Base-by-base conservation (phyloP, 306 rosid species). In the Trichosanthes truncata region DNA sequence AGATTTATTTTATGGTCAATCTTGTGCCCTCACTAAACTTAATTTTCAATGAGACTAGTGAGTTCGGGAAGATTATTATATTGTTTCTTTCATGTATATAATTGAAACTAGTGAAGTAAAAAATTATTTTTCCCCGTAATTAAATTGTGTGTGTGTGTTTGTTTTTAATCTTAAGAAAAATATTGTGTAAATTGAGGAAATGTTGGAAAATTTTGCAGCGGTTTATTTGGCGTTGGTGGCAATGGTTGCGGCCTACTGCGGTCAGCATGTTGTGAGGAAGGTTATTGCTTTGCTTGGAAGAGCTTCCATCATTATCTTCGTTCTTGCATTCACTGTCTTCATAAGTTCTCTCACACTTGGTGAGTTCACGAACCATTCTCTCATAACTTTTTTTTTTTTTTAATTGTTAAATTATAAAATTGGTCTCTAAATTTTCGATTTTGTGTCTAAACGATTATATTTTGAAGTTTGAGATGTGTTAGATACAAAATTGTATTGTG, bases 271-370 rank as follows among this genome's bases (percentile, higher is more conserved):
- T 59, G 98, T 92, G 71, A 84, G 97, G 83, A 90, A 25, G 83
- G 18, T 92, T 9, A 84, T 92, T 78, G 85, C 80, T 29, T 1
- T 95, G n/a, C 84, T 85, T 17, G 98, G 97, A 48, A 84, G 98
- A 81, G 97, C 98, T 8, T 95, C 98, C 5, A 82, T 92, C 10
- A 92, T 95, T 79, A 95, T 95, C 77, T 95, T 95, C 81, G 90
- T 95, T 86, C 88, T 95, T 40, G 90, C 98, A 43, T 80, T 55
- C 56, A 92, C 91, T 3, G 85, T 95, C 80, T 92, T 95, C 66
- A 60, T 88, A 55, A 92, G 97, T 79, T 94, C 98, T 49, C 78
- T 92, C 73, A 89, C 96, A 23, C 82, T 91, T 65, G 98, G 98
- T 92, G 23, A 59, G 91, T 57, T 36, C 35, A 0, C 85, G 5